phyloP scores from a whole-genome alignment of 164 flowering plant species.

The Vitis rupestris region DNA sequence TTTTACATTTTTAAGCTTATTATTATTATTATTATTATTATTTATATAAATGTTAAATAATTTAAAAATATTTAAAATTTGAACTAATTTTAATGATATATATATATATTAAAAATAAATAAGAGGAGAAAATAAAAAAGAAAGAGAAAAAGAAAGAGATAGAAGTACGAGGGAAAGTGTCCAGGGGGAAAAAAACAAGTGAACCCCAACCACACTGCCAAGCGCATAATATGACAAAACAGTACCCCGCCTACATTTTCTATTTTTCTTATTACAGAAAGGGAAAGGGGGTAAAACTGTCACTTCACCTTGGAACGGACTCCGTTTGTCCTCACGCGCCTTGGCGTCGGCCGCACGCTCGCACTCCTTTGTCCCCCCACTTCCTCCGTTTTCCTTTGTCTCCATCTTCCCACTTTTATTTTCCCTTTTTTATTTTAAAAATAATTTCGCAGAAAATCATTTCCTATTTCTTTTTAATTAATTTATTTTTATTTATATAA shows the following conservation, averaged over 20 bases:
- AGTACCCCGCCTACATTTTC: neutral
- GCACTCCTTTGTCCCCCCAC: constrained; percentile 7
- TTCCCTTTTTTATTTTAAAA: constrained; percentile 4
- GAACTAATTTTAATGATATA: too few relatives aligned
- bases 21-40: too few relatives aligned
- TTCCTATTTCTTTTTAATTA: too few relatives aligned
- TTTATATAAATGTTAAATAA: too few relatives aligned
- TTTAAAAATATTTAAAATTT: too few relatives aligned
- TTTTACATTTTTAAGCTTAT: too few relatives aligned
- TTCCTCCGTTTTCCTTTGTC: neutral
- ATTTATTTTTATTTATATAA: neutral
- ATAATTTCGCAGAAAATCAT: neutral
- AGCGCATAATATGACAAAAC: neutral
- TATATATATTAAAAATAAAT: too few relatives aligned
- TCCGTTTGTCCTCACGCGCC: constrained; percentile 27
- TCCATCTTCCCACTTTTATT: too few relatives aligned
- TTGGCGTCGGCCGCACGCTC: constrained; percentile 21
- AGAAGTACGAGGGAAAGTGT: too few relatives aligned
- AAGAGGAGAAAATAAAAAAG: neutral
- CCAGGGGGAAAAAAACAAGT: neutral
- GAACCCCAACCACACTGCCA: neutral
- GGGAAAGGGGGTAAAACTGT: neutral
- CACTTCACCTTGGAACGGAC: constrained; percentile 12
- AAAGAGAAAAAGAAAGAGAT: neutral
- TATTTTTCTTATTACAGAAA: neutral